Conservation (phyloP, 2,329 filamentous ascomycete species). For the Nannizziopsis arthrosporioides region DNA sequence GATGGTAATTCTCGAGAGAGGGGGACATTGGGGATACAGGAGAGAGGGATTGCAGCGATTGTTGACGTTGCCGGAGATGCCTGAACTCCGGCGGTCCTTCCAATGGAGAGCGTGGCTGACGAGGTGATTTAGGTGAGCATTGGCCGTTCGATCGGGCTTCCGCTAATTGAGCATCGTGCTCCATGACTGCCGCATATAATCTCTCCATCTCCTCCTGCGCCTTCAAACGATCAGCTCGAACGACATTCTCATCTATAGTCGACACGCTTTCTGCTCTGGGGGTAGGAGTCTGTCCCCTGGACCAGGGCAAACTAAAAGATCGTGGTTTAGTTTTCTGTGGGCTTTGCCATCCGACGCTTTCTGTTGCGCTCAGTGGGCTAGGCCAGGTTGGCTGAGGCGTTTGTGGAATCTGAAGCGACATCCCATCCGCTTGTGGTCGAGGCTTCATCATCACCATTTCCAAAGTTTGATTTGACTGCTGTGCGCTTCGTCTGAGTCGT, state of each 20-base stretch:
- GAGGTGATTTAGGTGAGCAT: constrained; percentile 21
- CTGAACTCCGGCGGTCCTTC: constrained; percentile 24
- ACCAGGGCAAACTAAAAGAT: constrained; percentile 29
- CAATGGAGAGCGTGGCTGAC: constrained; percentile 18
- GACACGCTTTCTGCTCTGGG: constrained; percentile 51
- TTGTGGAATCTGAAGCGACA: constrained; percentile 25
- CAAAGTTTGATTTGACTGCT: constrained; percentile 41
- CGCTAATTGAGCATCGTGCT: constrained; percentile 55
- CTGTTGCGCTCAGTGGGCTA: constrained; percentile 14
- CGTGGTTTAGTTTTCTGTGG: constrained; percentile 26
- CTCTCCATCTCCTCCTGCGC: constrained; percentile 76
- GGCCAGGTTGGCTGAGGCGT: constrained; percentile 20
- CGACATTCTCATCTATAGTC: constrained; percentile 64
- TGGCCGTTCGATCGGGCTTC: constrained; percentile 15
- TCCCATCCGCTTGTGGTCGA: constrained; percentile 19
- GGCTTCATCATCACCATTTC: constrained; percentile 49
- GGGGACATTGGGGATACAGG: constrained; percentile 13
- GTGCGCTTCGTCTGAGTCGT: constrained; percentile 41
- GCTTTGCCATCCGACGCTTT: constrained; percentile 23
- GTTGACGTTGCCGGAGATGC: constrained; percentile 16
- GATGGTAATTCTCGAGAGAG: constrained; percentile 9
- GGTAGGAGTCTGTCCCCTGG: constrained; percentile 25
- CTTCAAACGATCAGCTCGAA: constrained; percentile 61
- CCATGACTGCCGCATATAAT: constrained; percentile 85
- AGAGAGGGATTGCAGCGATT: constrained; percentile 11